A percentile compares a stretch with the other conserved stretches of the same genome.
phyloP scores from a whole-genome alignment of 495 filamentous ascomycete species.

The Podospora pseudopauciseta region DNA sequence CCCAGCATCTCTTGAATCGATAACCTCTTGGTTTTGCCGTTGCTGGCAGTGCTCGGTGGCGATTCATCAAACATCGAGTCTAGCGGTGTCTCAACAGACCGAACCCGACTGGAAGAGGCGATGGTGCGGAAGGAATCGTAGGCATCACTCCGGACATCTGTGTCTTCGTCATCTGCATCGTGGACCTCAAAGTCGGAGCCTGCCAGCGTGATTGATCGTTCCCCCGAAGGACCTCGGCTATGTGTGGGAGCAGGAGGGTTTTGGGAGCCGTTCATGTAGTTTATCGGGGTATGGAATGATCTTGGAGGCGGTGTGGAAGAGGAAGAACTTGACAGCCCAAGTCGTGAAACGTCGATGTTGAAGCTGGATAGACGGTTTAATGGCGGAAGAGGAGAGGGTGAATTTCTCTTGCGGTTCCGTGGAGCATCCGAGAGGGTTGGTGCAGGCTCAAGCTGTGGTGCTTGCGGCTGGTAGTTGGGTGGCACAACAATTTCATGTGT shows the following conservation, averaged over 20 bases:
- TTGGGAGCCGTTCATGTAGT: slow-evolving; percentile 30
- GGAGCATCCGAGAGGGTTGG: slow-evolving; percentile 25
- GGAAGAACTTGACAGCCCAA: slow-evolving; percentile 37
- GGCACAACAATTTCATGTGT: slow-evolving; percentile 27
- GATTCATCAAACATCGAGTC: slow-evolving; percentile 87
- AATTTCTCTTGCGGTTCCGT: slow-evolving; percentile 42
- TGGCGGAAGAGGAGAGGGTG: slow-evolving; percentile 55
- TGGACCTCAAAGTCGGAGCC: slow-evolving; percentile 80
- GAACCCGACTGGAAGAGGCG: slow-evolving; percentile 55
- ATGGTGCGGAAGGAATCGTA: slow-evolving; percentile 89
- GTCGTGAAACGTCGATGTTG: slow-evolving; percentile 50
- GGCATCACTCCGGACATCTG: slow-evolving; percentile 82
- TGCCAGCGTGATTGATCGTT: slow-evolving; percentile 74
- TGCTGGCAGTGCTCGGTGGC: slow-evolving; percentile 49
- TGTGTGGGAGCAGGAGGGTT: slow-evolving; percentile 25
- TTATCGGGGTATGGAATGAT: slow-evolving; percentile 24
- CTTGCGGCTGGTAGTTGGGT: slow-evolving; percentile 19
- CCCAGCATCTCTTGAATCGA: slow-evolving; percentile 55
- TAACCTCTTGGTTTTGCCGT: slow-evolving; percentile 54
- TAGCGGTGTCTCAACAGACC: slow-evolving; percentile 57
- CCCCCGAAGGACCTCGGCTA: slow-evolving; percentile 39
- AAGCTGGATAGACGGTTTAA: slow-evolving; percentile 56
- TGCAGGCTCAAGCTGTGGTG: slow-evolving; percentile 22
- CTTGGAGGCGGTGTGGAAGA: slow-evolving; percentile 30
- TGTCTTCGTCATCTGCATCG: slow-evolving; percentile 79